Evolutionary conservation across 208 protist species (phyloP).

Genomic region (Acanthamoeba healyi): DNA sequence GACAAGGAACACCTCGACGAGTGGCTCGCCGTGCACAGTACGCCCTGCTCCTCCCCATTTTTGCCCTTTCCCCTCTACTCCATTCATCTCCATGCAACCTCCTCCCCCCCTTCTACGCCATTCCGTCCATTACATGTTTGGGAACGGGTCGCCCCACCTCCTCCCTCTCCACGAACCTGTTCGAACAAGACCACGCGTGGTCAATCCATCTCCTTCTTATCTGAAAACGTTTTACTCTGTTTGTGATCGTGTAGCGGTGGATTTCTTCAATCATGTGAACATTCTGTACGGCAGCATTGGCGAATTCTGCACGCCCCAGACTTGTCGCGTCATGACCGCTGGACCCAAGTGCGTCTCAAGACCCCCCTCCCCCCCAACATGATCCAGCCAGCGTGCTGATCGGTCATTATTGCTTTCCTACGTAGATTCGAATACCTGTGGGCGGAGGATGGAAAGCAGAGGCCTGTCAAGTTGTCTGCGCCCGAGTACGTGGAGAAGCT

Average conservation of each 20-base stretch:
- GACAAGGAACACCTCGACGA: conserved; percentile 96
- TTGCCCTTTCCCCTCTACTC: not conserved
- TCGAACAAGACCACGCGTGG: not conserved
- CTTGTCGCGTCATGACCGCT: conserved; percentile 97
- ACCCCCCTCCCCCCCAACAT: not conserved
- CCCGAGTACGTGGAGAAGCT: conserved; percentile 98
- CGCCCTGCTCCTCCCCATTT: not conserved
- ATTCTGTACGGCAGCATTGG: conserved; percentile 98
- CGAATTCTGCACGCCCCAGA: conserved; percentile 97
- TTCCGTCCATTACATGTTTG: no score
- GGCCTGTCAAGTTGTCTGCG: conserved; percentile 96
- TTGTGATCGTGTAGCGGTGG: conserved; percentile 90
- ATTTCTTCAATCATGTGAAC: conserved; percentile 99
- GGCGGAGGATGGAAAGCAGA: conserved; percentile 96
- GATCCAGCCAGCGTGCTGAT: no score
- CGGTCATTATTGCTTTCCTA: no score
- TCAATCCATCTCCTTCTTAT: not conserved
- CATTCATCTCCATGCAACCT: no score
- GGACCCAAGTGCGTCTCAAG: conserved; percentile 93
- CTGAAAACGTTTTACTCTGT: not conserved
- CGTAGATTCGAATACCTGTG: conserved; percentile 96
- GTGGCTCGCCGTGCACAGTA: conserved; percentile 96
- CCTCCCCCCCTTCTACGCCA: no score
- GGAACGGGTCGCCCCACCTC: not conserved
- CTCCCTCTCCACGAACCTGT: not conserved